These are phyloP conservation scores for Paratinospora sagittata DNA, from an alignment of 164 flowering plant genomes.

Conservation along the genomic window DNA sequence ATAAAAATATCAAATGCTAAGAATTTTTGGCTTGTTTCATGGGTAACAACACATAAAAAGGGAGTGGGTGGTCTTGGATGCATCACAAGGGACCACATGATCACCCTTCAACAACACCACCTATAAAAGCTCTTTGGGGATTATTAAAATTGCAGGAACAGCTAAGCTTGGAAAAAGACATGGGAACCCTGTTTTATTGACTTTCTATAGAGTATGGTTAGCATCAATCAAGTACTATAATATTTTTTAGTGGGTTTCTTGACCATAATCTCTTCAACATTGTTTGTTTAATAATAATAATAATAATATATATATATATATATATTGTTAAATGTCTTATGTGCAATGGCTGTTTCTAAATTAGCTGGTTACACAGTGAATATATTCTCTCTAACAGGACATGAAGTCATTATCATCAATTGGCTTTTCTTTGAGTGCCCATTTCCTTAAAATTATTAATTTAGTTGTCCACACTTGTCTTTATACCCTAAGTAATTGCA, in stretches of 20 bases:
- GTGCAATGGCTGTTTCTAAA: conserved; percentile 9
- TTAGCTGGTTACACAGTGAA: conserved; percentile 24
- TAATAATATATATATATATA: neutral
- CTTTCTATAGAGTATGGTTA: conserved; percentile 22
- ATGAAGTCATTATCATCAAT: conserved; percentile 25
- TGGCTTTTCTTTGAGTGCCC: neutral
- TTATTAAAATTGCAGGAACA: conserved; percentile 26
- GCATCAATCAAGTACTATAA: conserved; percentile 13
- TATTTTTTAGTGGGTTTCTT: conserved; percentile 8
- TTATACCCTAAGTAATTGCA: neutral
- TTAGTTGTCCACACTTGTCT: conserved; percentile 5
- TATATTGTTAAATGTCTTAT: neutral
- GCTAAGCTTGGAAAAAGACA: conserved; percentile 42
- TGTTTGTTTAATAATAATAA: neutral
- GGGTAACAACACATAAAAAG: conserved; percentile 22
- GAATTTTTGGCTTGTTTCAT: conserved; percentile 21
- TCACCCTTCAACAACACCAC: conserved; percentile 5
- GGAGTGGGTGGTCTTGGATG: conserved; percentile 33
- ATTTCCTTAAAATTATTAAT: neutral
- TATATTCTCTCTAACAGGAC: conserved; percentile 23
- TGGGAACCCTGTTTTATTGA: conserved; percentile 34
- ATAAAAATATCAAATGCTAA: conserved; percentile 15
- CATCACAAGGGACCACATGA: conserved; percentile 28
- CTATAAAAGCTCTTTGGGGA: conserved; percentile 8
- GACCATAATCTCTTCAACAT: neutral